A percentile compares a stretch with the other conserved stretches of the same genome.
Evolutionary conservation across 2,329 filamentous ascomycete genomes (phyloP).

Genomic region (Cladosporium oxysporum): DNA sequence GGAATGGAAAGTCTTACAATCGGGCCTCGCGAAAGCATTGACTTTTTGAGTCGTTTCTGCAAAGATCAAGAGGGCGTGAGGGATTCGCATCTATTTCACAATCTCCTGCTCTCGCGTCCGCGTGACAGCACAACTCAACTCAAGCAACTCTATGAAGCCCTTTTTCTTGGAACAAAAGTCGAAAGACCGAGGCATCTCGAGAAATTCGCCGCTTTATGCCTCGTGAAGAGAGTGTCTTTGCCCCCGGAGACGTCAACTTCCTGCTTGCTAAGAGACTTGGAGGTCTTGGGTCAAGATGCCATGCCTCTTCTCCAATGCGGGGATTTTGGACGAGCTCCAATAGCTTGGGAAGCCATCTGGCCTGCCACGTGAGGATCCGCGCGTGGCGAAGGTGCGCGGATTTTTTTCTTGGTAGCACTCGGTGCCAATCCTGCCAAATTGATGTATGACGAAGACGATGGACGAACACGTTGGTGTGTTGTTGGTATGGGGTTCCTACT

Average conservation of each 20-base stretch:
- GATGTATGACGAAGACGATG: no score
- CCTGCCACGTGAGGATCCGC: background rate
- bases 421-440: background rate
- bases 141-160: background rate
- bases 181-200: background rate
- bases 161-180: background rate
- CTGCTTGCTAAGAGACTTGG: background rate
- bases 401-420: background rate
- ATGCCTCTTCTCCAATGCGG: background rate
- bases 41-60: background rate
- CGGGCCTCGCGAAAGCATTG: background rate
- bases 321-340: background rate
- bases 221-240: background rate
- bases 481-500: background rate
- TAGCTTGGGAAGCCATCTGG: background rate
- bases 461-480: background rate
- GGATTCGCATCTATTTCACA: background rate
- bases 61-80: background rate
- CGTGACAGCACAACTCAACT: background rate
- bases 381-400: background rate
- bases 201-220: background rate
- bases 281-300: background rate
- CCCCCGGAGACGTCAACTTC: background rate
- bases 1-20: background rate
- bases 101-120: background rate